Evolutionary conservation across 345 rosid species (phyloP).

Genomic region (Moricandia arvensis): DNA sequence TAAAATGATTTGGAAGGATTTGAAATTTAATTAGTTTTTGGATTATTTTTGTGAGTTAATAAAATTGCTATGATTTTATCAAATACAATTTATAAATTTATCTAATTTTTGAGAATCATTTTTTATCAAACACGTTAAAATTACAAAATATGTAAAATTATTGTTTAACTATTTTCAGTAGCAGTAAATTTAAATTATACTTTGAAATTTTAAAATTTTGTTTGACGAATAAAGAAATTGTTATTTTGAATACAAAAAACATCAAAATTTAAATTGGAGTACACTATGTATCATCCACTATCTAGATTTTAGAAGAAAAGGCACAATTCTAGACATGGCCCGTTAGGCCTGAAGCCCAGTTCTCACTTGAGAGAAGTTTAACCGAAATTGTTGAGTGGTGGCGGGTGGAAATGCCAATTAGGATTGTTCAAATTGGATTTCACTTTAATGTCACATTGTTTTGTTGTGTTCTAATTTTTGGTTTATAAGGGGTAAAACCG

Average conservation of each 20-base stretch:
- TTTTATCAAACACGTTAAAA: not conserved
- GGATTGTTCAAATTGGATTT: not conserved
- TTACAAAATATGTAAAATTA: not conserved
- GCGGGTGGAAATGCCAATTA: not conserved
- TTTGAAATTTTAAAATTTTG: not conserved
- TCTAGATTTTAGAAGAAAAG: not conserved
- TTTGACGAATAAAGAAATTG: not conserved
- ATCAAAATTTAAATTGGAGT: not conserved
- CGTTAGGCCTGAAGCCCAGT: not conserved
- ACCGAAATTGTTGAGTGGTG: not conserved
- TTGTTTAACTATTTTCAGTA: not conserved
- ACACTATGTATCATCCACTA: not conserved
- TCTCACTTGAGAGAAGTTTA: not conserved
- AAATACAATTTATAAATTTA: not conserved
- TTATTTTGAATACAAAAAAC: not conserved
- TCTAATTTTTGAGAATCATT: not conserved
- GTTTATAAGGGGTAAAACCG: not conserved
- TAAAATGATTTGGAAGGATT: not conserved
- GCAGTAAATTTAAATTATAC: not conserved
- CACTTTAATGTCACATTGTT: not conserved
- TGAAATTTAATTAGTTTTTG: not conserved
- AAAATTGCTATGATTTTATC: not conserved
- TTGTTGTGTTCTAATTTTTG: not conserved
- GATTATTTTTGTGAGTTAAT: not conserved
- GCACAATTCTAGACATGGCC: too few species aligned